Base-by-base conservation (phyloP, 495 filamentous ascomycete genomes). In the Parathielavia hyrcaniae region DNA sequence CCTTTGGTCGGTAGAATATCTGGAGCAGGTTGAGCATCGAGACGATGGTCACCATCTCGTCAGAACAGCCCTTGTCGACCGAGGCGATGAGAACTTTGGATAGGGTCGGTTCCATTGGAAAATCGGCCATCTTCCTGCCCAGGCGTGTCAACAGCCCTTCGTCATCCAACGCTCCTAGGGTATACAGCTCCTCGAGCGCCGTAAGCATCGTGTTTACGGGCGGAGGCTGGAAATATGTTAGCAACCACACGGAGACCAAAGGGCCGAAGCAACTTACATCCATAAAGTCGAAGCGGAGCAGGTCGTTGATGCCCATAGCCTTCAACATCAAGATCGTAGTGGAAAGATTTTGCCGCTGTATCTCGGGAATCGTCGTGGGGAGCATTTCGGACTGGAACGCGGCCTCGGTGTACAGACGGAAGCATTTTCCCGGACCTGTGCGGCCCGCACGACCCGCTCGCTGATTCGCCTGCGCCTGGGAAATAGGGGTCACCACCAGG, bases 261-360 rank as follows among this genome's bases (percentile, higher is more conserved):
- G 35, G 20, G 23, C 38, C 11, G 16, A 32, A 0, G 40, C 4
- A 43, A 59, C 63, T 61, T 54, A 66, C 90, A 64, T 97, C 95
- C 91, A 99, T 97, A 65, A 97, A 99, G 69, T 97, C 92, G 64
- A 99, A 99, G 60, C 95, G 90, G 12, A 99, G 82, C 4, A 99
- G 77, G 65, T 99, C 93, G 64, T 97, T 97, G 68, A 99, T 97
- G 4, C 93, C 93, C 92, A 97, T 97, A 1, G 93, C 93, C 71
- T 99, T 99, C 34, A 99, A 80, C 91, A 97, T 96, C 30, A 99
- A 83, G 71, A 99, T 97, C 3, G 93, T 97, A 55, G 86, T 81
- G 0, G 88, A 86, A n/a, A 99, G 72, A 64, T 97, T 97, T 68
- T 96, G 91, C 9, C 93, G 82, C 66, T 99, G 93, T 50, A 99